Evolutionary conservation across 352 stramenopile genomes (phyloP).

Genomic region (Pythium vanterpoolii): DNA sequence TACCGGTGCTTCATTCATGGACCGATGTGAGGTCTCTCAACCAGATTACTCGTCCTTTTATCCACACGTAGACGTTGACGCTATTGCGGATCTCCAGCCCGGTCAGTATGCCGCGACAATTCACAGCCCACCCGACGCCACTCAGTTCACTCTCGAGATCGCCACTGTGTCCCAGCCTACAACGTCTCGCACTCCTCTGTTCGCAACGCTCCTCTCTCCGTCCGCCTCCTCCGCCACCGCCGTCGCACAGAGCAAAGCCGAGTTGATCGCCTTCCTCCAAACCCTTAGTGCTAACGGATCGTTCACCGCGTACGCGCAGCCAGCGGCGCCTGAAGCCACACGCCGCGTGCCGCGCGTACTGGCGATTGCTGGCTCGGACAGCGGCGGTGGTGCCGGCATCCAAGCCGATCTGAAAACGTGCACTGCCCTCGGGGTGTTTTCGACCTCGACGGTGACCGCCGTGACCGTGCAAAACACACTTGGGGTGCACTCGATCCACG

Average conservation of each 20-base stretch:
- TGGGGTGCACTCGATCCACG: slow-evolving; percentile 49
- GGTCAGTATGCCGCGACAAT: slow-evolving; percentile 26
- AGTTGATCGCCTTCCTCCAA: slow-evolving; percentile 29
- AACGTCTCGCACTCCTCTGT: not conserved
- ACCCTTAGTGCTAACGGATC: slow-evolving; percentile 14
- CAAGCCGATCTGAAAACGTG: slow-evolving; percentile 93
- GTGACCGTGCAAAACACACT: slow-evolving; percentile 89
- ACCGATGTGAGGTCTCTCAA: too few relatives aligned
- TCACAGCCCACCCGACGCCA: not conserved
- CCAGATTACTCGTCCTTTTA: too few relatives aligned
- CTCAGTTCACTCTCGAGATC: not conserved
- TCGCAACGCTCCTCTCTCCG: not conserved
- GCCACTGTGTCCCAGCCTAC: not conserved
- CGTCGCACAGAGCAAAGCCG: slow-evolving; percentile 10
- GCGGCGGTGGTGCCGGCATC: slow-evolving; percentile 86
- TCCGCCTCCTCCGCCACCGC: not conserved
- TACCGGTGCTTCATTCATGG: not conserved
- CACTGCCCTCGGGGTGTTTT: slow-evolving; percentile 77
- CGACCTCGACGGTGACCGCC: slow-evolving; percentile 87
- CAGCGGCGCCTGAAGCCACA: not conserved
- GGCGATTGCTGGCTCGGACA: slow-evolving; percentile 93
- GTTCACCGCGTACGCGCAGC: slow-evolving; percentile 7
- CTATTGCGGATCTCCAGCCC: slow-evolving; percentile 17
- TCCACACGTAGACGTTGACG: slow-evolving; percentile 22
- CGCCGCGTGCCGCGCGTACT: slow-evolving; percentile 52